These are phyloP conservation scores for Aspergillus versicolor DNA, from an alignment of 2,329 filamentous ascomycete genomes.

Conservation along the genomic window DNA sequence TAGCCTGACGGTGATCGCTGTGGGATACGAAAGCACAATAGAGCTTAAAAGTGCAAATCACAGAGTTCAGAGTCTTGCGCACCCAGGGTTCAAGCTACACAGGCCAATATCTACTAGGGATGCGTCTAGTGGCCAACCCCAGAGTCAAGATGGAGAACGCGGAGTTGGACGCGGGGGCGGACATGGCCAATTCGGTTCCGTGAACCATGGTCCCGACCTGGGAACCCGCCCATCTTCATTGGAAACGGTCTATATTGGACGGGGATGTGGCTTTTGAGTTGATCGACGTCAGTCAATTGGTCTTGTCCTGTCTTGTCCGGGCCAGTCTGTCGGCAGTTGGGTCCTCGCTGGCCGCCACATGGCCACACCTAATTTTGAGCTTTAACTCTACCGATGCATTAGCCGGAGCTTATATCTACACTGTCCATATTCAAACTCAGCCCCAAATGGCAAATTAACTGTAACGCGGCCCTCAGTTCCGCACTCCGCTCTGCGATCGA, in stretches of 20 bases:
- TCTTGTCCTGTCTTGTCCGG: not conserved
- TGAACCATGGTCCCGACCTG: not conserved
- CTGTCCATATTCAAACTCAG: not conserved
- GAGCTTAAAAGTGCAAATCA: not conserved
- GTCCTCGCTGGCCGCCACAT: not conserved
- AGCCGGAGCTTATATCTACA: slow-evolving; percentile 1
- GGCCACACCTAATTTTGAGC: not conserved
- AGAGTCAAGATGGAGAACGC: not conserved
- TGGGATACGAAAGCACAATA: no score
- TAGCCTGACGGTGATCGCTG: no score
- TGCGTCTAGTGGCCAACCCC: not conserved
- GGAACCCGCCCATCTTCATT: no score
- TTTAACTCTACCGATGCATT: not conserved
- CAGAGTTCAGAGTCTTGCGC: not conserved
- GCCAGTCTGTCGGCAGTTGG: not conserved
- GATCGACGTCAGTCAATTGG: not conserved
- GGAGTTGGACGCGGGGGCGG: not conserved
- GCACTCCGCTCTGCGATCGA: not conserved
- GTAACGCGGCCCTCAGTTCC: not conserved
- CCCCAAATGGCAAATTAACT: no score
- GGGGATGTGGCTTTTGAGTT: not conserved
- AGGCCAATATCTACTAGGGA: not conserved
- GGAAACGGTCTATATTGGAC: not conserved
- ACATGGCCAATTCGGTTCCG: not conserved
- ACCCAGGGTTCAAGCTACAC: not conserved